Evolutionary conservation across 306 rosid species (phyloP).

Genomic region (Quillaja saponaria): DNA sequence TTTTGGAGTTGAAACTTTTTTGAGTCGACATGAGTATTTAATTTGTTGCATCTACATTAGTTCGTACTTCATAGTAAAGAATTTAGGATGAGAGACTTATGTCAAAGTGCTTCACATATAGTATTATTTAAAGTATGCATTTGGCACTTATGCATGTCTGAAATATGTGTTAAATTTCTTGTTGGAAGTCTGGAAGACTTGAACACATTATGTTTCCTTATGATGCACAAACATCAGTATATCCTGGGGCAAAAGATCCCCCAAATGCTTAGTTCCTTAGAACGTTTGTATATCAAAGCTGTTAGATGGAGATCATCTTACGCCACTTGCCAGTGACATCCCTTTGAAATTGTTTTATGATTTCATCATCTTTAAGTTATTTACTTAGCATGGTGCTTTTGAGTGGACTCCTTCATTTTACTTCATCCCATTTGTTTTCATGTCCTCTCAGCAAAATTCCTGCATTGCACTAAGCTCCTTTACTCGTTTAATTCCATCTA

Average conservation of each 20-base stretch:
- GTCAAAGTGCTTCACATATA: background rate
- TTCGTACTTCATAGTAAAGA: too few species aligned
- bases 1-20: background rate
- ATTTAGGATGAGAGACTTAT: background rate
- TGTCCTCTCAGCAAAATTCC: background rate
- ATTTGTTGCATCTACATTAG: too few species aligned
- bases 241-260: background rate
- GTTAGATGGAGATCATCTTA: too few species aligned
- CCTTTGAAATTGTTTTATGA: background rate
- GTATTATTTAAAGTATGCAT: background rate
- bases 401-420: background rate
- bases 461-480: slow-evolving; percentile 15
- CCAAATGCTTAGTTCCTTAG: too few species aligned
- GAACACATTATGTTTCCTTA: background rate
- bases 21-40: background rate
- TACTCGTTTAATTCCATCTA: background rate
- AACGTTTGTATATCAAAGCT: too few species aligned
- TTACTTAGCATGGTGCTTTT: background rate
- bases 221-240: background rate
- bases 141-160: background rate
- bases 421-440: background rate
- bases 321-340: too few species aligned
- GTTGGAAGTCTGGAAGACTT: background rate
- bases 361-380: background rate
- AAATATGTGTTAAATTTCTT: background rate